These are phyloP conservation scores for Trichoderma arundinaceum DNA, from an alignment of 2,329 filamentous ascomycete species.

Conservation along the genomic window DNA sequence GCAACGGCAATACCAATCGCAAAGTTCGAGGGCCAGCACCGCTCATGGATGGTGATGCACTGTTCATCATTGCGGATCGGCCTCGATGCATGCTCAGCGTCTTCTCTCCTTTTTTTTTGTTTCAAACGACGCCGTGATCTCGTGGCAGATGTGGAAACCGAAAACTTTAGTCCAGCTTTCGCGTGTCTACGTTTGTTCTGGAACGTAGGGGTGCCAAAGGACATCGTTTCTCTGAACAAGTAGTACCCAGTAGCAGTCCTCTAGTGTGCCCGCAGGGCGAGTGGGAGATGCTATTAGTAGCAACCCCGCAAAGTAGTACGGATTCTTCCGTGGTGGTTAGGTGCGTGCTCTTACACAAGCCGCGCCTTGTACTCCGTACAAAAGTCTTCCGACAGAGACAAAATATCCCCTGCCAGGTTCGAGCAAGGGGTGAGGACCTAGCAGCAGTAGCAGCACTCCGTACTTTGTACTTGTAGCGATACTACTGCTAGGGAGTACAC, in stretches of 20 bases:
- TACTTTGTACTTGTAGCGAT: background rate
- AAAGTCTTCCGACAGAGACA: constrained; percentile 9
- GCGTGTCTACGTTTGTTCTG: constrained; percentile 14
- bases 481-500: background rate
- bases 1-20: background rate
- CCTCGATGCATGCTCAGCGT: background rate
- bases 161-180: constrained; percentile 3
- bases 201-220: constrained; percentile 10
- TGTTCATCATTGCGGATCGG: background rate
- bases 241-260: background rate
- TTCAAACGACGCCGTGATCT: background rate
- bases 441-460: no score
- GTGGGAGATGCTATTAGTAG: constrained; percentile 1
- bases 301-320: constrained; percentile 27
- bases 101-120: background rate
- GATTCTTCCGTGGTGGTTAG: constrained; percentile 7
- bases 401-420: background rate
- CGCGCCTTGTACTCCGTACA: background rate
- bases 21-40: background rate
- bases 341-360: background rate
- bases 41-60: background rate
- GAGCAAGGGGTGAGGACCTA: constrained; percentile 5
- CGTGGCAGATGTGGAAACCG: constrained; percentile 7
- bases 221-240: background rate
- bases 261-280: constrained; percentile 22